Conservation (phyloP, 257 asterid genomes). For the Coffea canephora region DNA sequence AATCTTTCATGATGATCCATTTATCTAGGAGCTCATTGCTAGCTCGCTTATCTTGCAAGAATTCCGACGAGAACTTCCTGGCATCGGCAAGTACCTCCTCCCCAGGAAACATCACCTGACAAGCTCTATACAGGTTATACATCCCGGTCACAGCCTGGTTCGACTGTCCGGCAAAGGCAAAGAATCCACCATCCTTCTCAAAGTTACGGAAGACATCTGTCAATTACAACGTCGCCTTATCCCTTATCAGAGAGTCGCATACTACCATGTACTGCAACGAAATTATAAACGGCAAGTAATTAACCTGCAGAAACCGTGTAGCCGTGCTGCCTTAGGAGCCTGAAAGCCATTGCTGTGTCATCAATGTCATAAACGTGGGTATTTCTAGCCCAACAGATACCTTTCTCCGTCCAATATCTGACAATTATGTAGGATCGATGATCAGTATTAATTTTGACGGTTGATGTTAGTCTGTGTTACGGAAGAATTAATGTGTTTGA, state of each 20-base stretch:
- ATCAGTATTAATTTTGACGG: not conserved
- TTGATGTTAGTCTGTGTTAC: not conserved
- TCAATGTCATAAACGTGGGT: slow-evolving; percentile 71
- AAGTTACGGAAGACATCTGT: slow-evolving; percentile 73
- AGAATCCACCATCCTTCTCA: slow-evolving; percentile 66
- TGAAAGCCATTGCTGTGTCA: slow-evolving; percentile 95
- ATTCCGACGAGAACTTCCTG: slow-evolving; percentile 39
- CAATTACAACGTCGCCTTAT: not conserved
- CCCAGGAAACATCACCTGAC: slow-evolving; percentile 65
- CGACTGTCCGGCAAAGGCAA: slow-evolving; percentile 75
- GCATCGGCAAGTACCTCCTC: slow-evolving; percentile 55
- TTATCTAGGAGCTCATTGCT: slow-evolving; percentile 63
- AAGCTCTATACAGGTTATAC: slow-evolving; percentile 79
- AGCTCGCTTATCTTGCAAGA: slow-evolving; percentile 49
- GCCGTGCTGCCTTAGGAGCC: slow-evolving; percentile 84
- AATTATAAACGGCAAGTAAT: not conserved
- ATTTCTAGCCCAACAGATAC: slow-evolving; percentile 90
- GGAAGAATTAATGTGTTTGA: not conserved
- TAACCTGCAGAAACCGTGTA: slow-evolving; percentile 71
- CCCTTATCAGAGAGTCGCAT: not conserved
- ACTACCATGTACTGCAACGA: not conserved
- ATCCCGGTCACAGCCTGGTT: slow-evolving; percentile 90
- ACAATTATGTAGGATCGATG: not conserved
- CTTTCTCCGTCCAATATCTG: slow-evolving; percentile 76
- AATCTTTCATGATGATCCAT: slow-evolving; percentile 90